Base-by-base conservation (phyloP, 2,329 filamentous ascomycete species). In the Neofusicoccum cordaticola region DNA sequence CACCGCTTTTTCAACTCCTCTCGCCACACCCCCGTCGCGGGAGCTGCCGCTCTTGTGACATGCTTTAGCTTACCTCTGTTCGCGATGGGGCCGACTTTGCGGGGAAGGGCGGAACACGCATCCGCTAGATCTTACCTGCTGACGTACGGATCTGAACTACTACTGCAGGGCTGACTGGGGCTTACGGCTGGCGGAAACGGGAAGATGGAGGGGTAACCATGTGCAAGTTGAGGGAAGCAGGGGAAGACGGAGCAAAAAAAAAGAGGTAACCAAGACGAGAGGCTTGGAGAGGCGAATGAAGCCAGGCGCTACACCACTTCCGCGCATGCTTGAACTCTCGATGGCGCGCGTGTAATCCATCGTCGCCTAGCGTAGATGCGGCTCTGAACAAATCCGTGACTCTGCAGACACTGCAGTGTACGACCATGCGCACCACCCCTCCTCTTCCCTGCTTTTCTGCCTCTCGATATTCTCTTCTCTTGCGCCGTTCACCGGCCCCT, bases 131-230 rank as follows among this genome's bases (percentile, higher is more conserved):
- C 41, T 12, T 35, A 31, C 19, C 37, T 39, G 37, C 22, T 27
- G 56, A 13, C 56, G 31, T 44, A 31, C 27, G 44, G 56, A 47
- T 19, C 42, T 60, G 56, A 35, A 60, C 27, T 31, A 44, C 42
- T 47, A 47, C 56, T 60, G 56, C 56, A 60, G 41, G 42, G 56
- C 56, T 47, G 41, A 47, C 15, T 45, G 53, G 53, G 17, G 50
- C 9, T 9, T 15, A 19, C 15, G 31, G 37, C 11, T 34, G 3
- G 41, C 11, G 22, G 39, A n/a, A 45, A 15, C 42, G n/a, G 39
- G 22, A 42, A 31, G 37, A 35, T 34, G 53, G n/a, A 34, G 27
- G 41, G 41, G 27, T 37, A 47, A 6, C 15, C 31, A 19, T 37
- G 42, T 35, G 11, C 12, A 22, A 22, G 41, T 31, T 12, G 44